These are phyloP conservation scores for Aspergillus luchuensis DNA, from an alignment of 2,329 filamentous ascomycete species.

Conservation along the genomic window DNA sequence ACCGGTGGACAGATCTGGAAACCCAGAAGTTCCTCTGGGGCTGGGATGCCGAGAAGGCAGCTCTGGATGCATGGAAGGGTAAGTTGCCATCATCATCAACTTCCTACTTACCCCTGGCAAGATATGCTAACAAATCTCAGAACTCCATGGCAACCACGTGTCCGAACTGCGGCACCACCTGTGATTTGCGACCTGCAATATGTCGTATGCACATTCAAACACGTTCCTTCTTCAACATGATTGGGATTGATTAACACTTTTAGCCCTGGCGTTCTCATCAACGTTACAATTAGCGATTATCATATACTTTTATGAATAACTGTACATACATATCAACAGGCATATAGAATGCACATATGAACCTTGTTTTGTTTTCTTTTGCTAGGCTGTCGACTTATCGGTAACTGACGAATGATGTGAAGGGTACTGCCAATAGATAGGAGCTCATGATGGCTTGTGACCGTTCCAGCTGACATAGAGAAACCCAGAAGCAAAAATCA, in stretches of 20 bases:
- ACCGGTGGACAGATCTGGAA: slow-evolving; percentile 68
- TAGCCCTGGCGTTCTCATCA: neutral
- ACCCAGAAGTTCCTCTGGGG: slow-evolving; percentile 56
- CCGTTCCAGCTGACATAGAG: too few relatives aligned
- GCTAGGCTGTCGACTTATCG: too few relatives aligned
- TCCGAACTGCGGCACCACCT: slow-evolving; percentile 5
- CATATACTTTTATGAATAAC: neutral
- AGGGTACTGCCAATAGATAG: too few relatives aligned
- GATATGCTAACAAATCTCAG: neutral
- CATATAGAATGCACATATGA: slow-evolving; percentile 4
- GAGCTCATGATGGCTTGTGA: too few relatives aligned
- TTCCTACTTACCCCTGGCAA: too few relatives aligned
- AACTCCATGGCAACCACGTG: slow-evolving; percentile 1
- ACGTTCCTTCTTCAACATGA: slow-evolving; percentile 2
- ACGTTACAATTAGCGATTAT: neutral
- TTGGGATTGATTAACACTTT: neutral
- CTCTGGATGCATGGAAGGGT: slow-evolving; percentile 36
- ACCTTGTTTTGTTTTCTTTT: neutral
- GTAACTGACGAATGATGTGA: too few relatives aligned
- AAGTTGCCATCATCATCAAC: slow-evolving; percentile 6
- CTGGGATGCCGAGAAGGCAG: slow-evolving; percentile 40
- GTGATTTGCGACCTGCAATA: neutral
- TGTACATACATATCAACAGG: neutral
- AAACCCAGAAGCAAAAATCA: too few relatives aligned
- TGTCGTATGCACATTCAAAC: neutral